Evolutionary conservation across 2,329 filamentous ascomycete species (phyloP), one percentile per base, ranked within the genome.

Genomic region (Orbilia quercus): DNA sequence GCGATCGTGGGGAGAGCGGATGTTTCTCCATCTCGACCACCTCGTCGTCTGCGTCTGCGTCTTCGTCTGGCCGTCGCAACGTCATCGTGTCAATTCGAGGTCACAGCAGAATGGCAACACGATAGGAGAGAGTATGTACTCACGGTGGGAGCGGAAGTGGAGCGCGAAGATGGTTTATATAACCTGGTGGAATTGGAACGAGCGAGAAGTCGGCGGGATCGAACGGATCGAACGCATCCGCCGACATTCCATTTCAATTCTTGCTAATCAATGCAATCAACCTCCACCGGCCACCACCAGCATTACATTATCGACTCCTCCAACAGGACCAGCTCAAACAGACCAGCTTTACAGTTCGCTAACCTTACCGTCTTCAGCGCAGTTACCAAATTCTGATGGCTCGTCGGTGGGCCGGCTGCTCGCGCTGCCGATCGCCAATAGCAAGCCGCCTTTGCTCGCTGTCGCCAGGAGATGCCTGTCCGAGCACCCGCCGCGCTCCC

Each of bases 1-100:
- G 28, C 9, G 28, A 9, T 4, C 4, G 28, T 31, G 28, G n/a
- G 40, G 45, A 22, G 25, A 38, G 38, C 3, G 31, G 11, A 7
- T 60, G 65, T 38, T 71, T 71, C 34, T 63, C 66, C 50, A 51
- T 71, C 14, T 45, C 31, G 25, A 18, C 18, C 16, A 38, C n/a
- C 34, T 28, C 16, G 20, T 20, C 44, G 20, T 7, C 34, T 7
- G 38, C n/a, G 47, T 11, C 14, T 20, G n/a, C 9, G 20, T 57
- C 42, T 66, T 58, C 60, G 50, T 55, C 48, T 25, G 20, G 12
- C 9, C 20, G 47, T 54, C 31, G 50, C 34, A 16, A 36, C 38
- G 53, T 14, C 53, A 57, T 44, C 22, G 2, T 28, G 12, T 40
- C 22, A 59, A 16, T 50, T 7, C 28, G 16, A 12, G 23, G 12